Base-by-base conservation (phyloP, 345 rosid species). In the Abelmoschus esculentus region DNA sequence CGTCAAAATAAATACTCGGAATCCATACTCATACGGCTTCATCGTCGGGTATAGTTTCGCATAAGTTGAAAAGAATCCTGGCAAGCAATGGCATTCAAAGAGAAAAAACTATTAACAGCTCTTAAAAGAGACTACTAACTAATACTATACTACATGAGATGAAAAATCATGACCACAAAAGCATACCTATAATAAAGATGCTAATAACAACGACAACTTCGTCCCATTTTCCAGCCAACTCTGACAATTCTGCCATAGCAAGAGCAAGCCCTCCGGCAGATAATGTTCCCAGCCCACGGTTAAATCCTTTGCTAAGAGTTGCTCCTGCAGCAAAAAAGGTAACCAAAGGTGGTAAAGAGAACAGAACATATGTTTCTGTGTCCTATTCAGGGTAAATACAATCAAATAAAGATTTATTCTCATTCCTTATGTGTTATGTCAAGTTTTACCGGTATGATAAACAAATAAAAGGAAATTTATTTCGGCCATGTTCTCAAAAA, bases 261-360 rank as follows among this genome's bases (percentile, higher is more conserved):
- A 90, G 82, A 60, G 97, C 95, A 72, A 93, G 92, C 46, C 95
- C 96, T 73, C 96, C 98, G 28, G 98, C 98, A 19, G 96, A 93
- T 74, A 93, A 76, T 38, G 98, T 93, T 65, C 97, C 98, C 69
- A 93, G 73, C 13, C 86, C 98, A 36, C 97, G 77, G 71, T 93
- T 93, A 55, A 89, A 85, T 70, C 98, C 97, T 83, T 90, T 93
- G 87, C 96, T 89, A 68, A 93, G 86, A 1, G 98, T 93, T 40
- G 98, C 97, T 63, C 97, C 98, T 89, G 79, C 18, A 77, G 44
- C 2, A 19, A 60, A 58, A 56, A 77, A 72, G 28, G 34, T 1
- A 32, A 22, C 49, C 32, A 50, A 31, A 54, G 36, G 9, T 52
- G 44, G 69, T 46, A 26, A 34, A 57, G 19, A n/a, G 7, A 50